A percentile compares a stretch with the other conserved stretches of the same genome.
These are phyloP conservation scores for Gliomastix tumulicola DNA, from an alignment of 2,329 filamentous ascomycete species.

Conservation along the genomic window DNA sequence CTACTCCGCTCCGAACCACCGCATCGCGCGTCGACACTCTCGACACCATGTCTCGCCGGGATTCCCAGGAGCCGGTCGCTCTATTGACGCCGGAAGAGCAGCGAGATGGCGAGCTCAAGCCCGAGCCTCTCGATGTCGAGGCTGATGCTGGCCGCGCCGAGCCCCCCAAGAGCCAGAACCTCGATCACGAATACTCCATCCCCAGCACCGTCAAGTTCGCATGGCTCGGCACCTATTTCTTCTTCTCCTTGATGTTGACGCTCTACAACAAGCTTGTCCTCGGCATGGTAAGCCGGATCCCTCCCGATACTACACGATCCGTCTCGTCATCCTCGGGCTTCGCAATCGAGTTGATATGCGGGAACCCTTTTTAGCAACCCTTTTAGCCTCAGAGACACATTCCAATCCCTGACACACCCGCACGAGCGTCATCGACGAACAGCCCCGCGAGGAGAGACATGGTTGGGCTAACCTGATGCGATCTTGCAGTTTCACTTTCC, in stretches of 20 bases:
- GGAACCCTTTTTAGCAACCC: too few species aligned
- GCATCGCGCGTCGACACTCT: too few species aligned
- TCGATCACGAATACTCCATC: slow-evolving; percentile 37
- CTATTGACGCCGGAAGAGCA: slow-evolving; percentile 22
- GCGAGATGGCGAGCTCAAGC: slow-evolving; percentile 19
- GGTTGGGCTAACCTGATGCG: background rate
- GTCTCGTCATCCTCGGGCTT: too few species aligned
- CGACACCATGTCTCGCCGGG: slow-evolving; percentile 21
- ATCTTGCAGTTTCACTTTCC: slow-evolving; percentile 45
- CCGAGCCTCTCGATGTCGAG: slow-evolving; percentile 21
- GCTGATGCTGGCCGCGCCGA: slow-evolving; percentile 17
- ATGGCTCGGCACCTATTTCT: slow-evolving; percentile 45
- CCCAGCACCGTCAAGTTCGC: slow-evolving; percentile 37
- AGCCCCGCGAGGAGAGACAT: slow-evolving; percentile 4
- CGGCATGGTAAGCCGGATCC: slow-evolving; percentile 30
- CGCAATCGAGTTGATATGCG: too few species aligned
- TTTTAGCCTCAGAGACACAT: too few species aligned
- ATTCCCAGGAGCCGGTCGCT: slow-evolving; percentile 20
- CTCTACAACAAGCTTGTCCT: slow-evolving; percentile 54
- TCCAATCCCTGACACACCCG: too few species aligned
- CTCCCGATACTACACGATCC: too few species aligned
- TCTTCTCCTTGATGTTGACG: slow-evolving; percentile 39
- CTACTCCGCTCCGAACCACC: too few species aligned
- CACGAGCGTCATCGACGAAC: too few species aligned
- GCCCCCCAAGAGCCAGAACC: slow-evolving; percentile 20